Conservation (phyloP, 345 rosid genomes). For the Hevea brasiliensis region DNA sequence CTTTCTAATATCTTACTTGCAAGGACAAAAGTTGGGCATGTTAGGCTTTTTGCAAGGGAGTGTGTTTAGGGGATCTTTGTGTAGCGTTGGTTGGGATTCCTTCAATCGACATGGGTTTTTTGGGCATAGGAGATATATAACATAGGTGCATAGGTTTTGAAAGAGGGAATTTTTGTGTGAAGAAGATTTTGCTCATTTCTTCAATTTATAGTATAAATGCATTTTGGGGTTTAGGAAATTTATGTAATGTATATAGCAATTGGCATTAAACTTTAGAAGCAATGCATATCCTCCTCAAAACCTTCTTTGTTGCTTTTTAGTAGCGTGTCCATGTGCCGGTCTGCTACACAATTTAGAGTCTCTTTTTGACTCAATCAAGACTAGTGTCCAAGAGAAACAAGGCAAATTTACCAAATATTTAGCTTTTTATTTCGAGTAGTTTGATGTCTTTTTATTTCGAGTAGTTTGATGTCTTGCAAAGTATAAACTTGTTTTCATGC, state of each 20-base stretch:
- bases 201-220: conserved; percentile 14
- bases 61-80: conserved; percentile 2
- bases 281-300: conserved; percentile 30
- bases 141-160: conserved; percentile 16
- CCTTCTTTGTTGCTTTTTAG: conserved; percentile 43
- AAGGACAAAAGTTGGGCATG: conserved; percentile 13
- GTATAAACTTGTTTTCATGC: conserved; percentile 24
- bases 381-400: conserved; percentile 46
- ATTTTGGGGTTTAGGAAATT: conserved; percentile 26
- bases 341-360: conserved; percentile 33
- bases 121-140: conserved; percentile 24
- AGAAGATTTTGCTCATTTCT: conserved; percentile 18
- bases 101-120: conserved; percentile 24
- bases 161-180: conserved; percentile 32
- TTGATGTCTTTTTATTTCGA: background rate
- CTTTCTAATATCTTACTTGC: background rate
- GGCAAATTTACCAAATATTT: conserved; percentile 30
- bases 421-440: too few relatives aligned
- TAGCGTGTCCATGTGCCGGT: conserved; percentile 29
- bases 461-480: conserved; percentile 14
- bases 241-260: background rate
- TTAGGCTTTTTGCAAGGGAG: conserved; percentile 31
- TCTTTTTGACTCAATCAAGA: conserved; percentile 66
- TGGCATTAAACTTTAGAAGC: conserved; percentile 21
- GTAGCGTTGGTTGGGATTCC: conserved; percentile 8